A percentile compares a stretch with the other conserved stretches of the same genome.
These are phyloP conservation scores for Rhexocercosporidium sp. DNA, from an alignment of 2,329 filamentous ascomycete species.

Conservation along the genomic window DNA sequence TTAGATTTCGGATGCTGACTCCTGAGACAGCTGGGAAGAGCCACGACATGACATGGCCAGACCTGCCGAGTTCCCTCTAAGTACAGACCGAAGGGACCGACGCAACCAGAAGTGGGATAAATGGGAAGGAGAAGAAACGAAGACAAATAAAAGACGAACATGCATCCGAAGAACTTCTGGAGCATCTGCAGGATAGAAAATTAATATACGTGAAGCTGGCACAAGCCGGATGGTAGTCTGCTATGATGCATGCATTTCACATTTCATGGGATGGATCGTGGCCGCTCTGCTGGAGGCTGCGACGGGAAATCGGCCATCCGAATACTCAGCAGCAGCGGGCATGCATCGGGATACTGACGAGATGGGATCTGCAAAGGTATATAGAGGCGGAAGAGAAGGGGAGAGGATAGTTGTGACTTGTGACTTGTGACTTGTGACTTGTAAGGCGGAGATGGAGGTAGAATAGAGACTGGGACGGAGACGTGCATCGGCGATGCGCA, in stretches of 20 bases:
- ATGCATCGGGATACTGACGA: neutral
- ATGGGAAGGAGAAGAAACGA: neutral
- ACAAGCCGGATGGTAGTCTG: neutral
- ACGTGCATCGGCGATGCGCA: neutral
- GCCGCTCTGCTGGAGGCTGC: neutral
- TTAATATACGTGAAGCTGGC: constrained; percentile 1
- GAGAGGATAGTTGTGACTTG: too few species aligned
- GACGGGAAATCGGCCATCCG: neutral
- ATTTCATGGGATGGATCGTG: neutral
- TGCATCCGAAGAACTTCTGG: neutral
- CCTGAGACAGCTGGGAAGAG: constrained; percentile 5
- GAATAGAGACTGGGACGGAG: neutral
- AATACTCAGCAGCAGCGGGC: neutral
- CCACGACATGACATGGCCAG: neutral
- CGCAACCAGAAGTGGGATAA: neutral
- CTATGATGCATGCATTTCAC: neutral
- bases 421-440: too few species aligned
- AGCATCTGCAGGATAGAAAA: neutral
- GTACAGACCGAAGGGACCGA: constrained; percentile 1
- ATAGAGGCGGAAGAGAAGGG: neutral
- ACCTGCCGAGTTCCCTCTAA: neutral
- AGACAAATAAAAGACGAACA: neutral
- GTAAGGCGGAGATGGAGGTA: neutral
- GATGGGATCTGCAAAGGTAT: neutral
- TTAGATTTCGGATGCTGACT: neutral